Percentiles rank a stretch among this genome's conserved stretches.
phyloP scores from a whole-genome alignment of 164 flowering plant genomes.

The Vitis rotundifolia region DNA sequence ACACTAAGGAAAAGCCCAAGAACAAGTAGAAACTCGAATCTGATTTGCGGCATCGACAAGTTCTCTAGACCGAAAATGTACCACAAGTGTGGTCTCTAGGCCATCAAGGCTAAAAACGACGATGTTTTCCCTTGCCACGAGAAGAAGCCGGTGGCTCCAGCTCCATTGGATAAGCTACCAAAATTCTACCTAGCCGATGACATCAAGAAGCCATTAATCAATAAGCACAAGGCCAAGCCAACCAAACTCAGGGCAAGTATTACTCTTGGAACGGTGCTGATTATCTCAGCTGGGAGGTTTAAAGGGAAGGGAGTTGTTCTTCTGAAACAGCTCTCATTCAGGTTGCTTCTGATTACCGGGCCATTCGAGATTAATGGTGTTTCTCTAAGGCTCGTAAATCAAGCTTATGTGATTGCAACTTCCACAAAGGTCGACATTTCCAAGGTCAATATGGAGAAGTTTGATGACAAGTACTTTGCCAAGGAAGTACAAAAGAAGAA shows the following conservation, averaged over 20 bases:
- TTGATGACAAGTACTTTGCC: constrained; percentile 79
- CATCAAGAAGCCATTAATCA: constrained; percentile 63
- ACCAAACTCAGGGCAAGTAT: constrained; percentile 61
- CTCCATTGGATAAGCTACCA: constrained; percentile 43
- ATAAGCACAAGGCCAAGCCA: constrained; percentile 56
- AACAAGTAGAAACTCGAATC: constrained; percentile 55
- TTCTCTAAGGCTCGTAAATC: constrained; percentile 83
- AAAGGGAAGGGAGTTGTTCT: constrained; percentile 91
- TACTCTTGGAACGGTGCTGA: constrained; percentile 56
- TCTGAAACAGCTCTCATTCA: constrained; percentile 71
- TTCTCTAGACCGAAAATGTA: constrained; percentile 73
- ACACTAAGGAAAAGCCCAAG: constrained; percentile 30
- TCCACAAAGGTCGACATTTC: constrained; percentile 84
- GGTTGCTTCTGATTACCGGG: constrained; percentile 76
- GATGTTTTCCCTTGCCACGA: constrained; percentile 70
- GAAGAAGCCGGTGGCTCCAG: constrained; percentile 15
- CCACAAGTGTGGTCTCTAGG: constrained; percentile 89
- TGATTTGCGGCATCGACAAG: constrained; percentile 63
- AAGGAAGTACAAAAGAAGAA: constrained; percentile 67
- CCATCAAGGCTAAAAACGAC: constrained; percentile 83
- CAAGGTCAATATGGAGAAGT: constrained; percentile 61
- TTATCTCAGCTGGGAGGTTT: constrained; percentile 63
- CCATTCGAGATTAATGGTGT: constrained; percentile 91
- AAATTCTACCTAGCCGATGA: constrained; percentile 88
- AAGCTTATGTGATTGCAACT: constrained; percentile 86